Conservation (phyloP, 345 rosid species). For the Leavenworthia alabamica region DNA sequence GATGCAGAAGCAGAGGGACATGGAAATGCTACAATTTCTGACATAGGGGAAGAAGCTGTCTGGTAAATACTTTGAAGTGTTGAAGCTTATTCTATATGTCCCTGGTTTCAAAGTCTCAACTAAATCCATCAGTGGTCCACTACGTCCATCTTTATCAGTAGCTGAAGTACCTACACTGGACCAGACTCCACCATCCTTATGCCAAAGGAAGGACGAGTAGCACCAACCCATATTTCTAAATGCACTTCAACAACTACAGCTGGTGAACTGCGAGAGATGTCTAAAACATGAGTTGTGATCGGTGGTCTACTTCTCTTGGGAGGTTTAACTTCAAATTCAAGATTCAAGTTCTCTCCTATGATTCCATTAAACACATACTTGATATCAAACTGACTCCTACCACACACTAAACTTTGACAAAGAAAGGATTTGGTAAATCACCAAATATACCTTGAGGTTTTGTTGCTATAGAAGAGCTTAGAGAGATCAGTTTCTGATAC, state of each 20-base stretch:
- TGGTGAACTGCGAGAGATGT: constrained; percentile 73
- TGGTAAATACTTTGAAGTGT: constrained; percentile 68
- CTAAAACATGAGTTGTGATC: constrained; percentile 86
- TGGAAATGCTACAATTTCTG: constrained; percentile 82
- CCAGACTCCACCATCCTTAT: constrained; percentile 45
- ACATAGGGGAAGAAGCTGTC: constrained; percentile 73
- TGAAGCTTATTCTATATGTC: constrained; percentile 71
- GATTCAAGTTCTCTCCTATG: constrained; percentile 62
- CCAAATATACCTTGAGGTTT: constrained; percentile 59
- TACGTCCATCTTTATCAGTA: constrained; percentile 76
- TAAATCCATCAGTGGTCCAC: constrained; percentile 66
- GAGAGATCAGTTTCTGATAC: constrained; percentile 22
- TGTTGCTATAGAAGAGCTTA: constrained; percentile 27
- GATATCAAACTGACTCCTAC: neutral
- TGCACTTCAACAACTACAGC: constrained; percentile 69
- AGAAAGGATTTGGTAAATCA: neutral
- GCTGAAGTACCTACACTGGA: constrained; percentile 51
- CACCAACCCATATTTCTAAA: constrained; percentile 66
- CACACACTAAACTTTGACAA: no score
- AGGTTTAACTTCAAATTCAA: constrained; percentile 37
- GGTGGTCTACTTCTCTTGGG: constrained; percentile 65
- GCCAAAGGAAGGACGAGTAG: constrained; percentile 40
- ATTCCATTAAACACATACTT: constrained; percentile 14
- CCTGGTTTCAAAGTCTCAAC: constrained; percentile 65
- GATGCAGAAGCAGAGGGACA: constrained; percentile 84